Base-by-base conservation (phyloP, 371 early-diverging fungal species). In the Apophysomyces ossiformis region DNA sequence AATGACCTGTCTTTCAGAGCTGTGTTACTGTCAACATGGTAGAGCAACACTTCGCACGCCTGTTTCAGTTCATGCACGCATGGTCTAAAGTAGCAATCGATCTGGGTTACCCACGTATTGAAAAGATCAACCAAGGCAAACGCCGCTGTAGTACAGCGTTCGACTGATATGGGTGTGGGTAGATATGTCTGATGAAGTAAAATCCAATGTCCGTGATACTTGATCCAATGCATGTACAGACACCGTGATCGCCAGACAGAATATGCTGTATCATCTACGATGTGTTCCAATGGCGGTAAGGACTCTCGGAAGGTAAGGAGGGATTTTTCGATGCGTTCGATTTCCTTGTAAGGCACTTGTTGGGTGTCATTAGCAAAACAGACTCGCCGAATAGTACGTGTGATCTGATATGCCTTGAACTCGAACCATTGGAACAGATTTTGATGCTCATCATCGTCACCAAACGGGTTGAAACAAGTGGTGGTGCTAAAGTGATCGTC, bases 151-250 rank as follows among this genome's bases (percentile, higher is more conserved):
- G 75, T 79, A 36, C 82, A 82, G 37, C 77, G 65, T 44, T 77
- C 71, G 7, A 77, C 38, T 4, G 82, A 82, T 56, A 75, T 61
- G 15, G 79, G 77, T 5, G 77, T 71, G 0, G 82, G 82, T 36
- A 82, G 47, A 65, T 77, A 82, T 15, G 74, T 77, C 44, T 82
- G 82, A 60, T 82, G 82, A 7, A 82, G 64, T 8, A 79, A 32
- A n/a, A 82, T 82, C 82, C 82, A 82, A n/a, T 73, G 77, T 0
- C 82, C 82, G 54, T 82, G 75, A 32, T 75, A 75, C 18, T 74
- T 60, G 35, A 82, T 79, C 66, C 74, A 69, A 43, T 77, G 77
- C 60, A 77, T 76, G 46, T 75, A 78, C 0, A 69, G 9, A 60
- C 79, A 78, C 1, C 82, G 70, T 18, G 60, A 64, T 7, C 71